Percentiles rank a stretch among this genome's conserved stretches.
Evolutionary conservation across 1,284 basidiomycete genomes (phyloP).

Genomic region (Xerocomus minutiporus): DNA sequence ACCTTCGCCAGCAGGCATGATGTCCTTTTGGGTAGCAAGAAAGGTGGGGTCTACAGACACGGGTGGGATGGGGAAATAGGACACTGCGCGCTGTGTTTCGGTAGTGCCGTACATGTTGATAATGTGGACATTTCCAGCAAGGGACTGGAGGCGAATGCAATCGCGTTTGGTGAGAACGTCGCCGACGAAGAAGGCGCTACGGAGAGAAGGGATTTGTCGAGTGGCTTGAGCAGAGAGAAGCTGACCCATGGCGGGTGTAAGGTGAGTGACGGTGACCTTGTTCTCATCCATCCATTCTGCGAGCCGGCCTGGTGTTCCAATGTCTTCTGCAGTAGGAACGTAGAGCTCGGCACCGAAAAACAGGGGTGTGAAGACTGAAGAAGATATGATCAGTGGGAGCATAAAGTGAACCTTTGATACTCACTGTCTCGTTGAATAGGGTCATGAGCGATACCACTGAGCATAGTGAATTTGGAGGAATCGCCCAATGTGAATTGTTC

Average conservation of each 20-base stretch:
- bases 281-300: slow-evolving; percentile 98
- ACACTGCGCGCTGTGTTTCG: slow-evolving; percentile 98
- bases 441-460: slow-evolving; percentile 98
- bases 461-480: slow-evolving; percentile 92
- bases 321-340: slow-evolving; percentile 96
- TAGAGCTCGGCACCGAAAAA: slow-evolving; percentile 97
- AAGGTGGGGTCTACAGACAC: slow-evolving; percentile 85
- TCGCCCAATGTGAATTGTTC: slow-evolving; percentile 76
- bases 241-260: slow-evolving; percentile 99
- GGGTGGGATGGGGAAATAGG: slow-evolving; percentile 92
- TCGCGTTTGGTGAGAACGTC: slow-evolving; percentile 98
- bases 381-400: slow-evolving; percentile 6
- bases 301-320: slow-evolving; percentile 93
- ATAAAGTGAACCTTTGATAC: slow-evolving; percentile 32
- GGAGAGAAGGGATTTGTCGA: slow-evolving; percentile 80
- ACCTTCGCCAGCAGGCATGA: slow-evolving; percentile 96
- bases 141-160: slow-evolving; percentile 90
- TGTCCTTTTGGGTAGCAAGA: slow-evolving; percentile 92
- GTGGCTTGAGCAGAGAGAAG: slow-evolving; percentile 95
- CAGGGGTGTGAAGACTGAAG: slow-evolving; percentile 91
- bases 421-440: slow-evolving; percentile 98
- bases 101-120: slow-evolving; percentile 99
- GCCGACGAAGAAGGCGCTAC: slow-evolving; percentile 98
- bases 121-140: slow-evolving; percentile 90
- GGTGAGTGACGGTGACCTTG: slow-evolving; percentile 88